Evolutionary conservation across 345 rosid species (phyloP), one percentile per base, ranked within the genome.

Genomic region (Isatis tinctoria): DNA sequence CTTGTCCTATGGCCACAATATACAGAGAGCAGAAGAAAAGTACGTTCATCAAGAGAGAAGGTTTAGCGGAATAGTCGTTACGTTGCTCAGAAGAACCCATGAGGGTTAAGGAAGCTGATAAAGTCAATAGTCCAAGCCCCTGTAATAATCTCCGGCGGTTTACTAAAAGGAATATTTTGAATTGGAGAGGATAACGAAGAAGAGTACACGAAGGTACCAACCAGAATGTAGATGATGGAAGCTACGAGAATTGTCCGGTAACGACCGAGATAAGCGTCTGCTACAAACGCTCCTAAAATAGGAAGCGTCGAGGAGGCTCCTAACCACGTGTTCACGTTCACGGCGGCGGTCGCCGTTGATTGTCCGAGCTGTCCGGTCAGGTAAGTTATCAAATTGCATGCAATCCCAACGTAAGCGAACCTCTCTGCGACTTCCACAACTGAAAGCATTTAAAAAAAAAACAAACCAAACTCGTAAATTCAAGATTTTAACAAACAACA

Each of bases 301-400:
- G 65, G 65, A 60, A 60, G 65, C 30, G 65, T 60, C 17, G 65
- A 60, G 32, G 65, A 45, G 14, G 65, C 36, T 60, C 65, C 65
- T 0, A 1, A 4, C 65, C 65, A 60, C 45, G 65, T 60, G 30
- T 60, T 60, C 44, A 60, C 65, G 5, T 60, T 60, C 65, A 60
- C 65, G 47, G 65, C 65, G 16, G 65, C 65, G 9, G 8, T 60
- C 1, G 65, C 45, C 65, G 65, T 60, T 5, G 65, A 60, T 13
- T 37, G 65, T 36, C 65, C 65, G 17, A 60, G 47, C 45, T 12
- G 30, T 60, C 43, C 65, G 45, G 65, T 60, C 45, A 60, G 30
- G 45, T 60, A 60, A 20, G 65, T 36, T 10, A 60, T 60, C 65
- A 60, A 36, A 11, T 60, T 60, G 65, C 47, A 60, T 5, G 65